Evolutionary conservation across 2,329 filamentous ascomycete species (phyloP).

Genomic region (Clonostachys chloroleuca): DNA sequence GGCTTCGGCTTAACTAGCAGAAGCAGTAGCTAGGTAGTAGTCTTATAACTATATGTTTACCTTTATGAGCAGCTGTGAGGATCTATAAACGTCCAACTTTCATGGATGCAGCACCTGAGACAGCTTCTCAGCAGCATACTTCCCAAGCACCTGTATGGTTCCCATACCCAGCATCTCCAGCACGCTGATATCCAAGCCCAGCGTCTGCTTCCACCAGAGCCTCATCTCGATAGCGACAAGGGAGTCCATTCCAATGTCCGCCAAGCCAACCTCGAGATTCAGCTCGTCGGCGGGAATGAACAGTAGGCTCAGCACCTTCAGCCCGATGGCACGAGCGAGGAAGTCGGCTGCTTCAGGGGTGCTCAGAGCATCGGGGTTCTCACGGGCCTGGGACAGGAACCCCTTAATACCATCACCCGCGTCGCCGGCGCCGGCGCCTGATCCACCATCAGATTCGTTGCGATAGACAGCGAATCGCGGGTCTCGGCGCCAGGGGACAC

Average conservation of each 20-base stretch:
- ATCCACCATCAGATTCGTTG: constrained; percentile 2
- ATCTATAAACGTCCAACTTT: background rate
- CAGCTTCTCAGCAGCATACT: background rate
- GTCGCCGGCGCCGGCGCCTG: constrained; percentile 3
- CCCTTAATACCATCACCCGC: background rate
- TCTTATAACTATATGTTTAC: too few relatives aligned
- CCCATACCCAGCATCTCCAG: constrained; percentile 11
- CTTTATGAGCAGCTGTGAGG: too few relatives aligned
- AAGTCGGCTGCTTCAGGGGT: background rate
- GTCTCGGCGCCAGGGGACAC: background rate
- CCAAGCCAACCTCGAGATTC: constrained; percentile 6
- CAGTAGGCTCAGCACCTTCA: background rate
- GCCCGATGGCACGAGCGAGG: constrained; percentile 1
- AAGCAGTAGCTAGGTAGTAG: too few relatives aligned
- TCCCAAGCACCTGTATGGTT: constrained; percentile 5
- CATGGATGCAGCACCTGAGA: background rate
- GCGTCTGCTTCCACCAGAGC: constrained; percentile 9
- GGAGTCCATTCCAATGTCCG: constrained; percentile 11
- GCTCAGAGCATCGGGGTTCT: background rate
- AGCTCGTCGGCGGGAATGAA: constrained; percentile 4
- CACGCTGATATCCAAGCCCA: constrained; percentile 11
- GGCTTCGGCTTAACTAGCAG: too few relatives aligned
- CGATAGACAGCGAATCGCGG: background rate
- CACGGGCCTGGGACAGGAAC: background rate
- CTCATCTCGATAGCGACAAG: constrained; percentile 14